Evolutionary conservation across 768 basidiomycete species (phyloP), one percentile per base, ranked within the genome.

Genomic region (Neoboletus subvelutipes): DNA sequence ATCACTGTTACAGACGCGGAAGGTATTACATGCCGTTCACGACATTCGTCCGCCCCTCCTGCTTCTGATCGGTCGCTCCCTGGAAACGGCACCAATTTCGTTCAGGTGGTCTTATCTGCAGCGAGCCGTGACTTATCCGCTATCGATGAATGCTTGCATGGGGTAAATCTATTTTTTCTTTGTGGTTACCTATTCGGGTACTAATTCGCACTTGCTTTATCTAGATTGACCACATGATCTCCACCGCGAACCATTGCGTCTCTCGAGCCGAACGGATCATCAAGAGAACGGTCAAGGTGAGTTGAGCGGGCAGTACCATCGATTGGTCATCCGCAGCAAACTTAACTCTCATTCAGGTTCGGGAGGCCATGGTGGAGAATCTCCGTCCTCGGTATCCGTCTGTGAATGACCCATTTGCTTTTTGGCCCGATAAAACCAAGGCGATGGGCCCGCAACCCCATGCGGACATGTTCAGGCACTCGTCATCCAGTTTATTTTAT

Each of bases 221-320:
- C 40, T 24, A 87, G 84, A 82, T 83, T 17, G 81, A 85, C 47
- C 76, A 84, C 57, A 79, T 83, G 64, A 77, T 86, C 54, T 71
- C 78, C 29, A 71, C 79, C 28, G 79, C 83, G 20, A 76, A 78
- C 57, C 81, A 82, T 52, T 82, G 80, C n/a, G 77, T 86, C 29
- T 74, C 77, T 33, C 78, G 85, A 51, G 78, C 81, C 5, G 85
- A 86, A 56, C 76, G 82, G 29, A 77, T 86, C 12, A 76, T 84
- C 24, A 79, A 77, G 54, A 75, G 80, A 54, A 82, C 81, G 17
- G 66, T 87, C 54, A 80, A 81, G 73, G 86, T 84, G 59, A 54
- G 77, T 64, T 5, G 34, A 50, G 24, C 36, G 37, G 29, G 10
- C 50, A 33, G 34, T 17, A 24, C 28, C 13, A 42, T 36, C 26